A percentile compares a stretch with the other conserved stretches of the same genome.
Evolutionary conservation across 148 eudicot genomes (phyloP).

Genomic region (Camellia granthamiana): DNA sequence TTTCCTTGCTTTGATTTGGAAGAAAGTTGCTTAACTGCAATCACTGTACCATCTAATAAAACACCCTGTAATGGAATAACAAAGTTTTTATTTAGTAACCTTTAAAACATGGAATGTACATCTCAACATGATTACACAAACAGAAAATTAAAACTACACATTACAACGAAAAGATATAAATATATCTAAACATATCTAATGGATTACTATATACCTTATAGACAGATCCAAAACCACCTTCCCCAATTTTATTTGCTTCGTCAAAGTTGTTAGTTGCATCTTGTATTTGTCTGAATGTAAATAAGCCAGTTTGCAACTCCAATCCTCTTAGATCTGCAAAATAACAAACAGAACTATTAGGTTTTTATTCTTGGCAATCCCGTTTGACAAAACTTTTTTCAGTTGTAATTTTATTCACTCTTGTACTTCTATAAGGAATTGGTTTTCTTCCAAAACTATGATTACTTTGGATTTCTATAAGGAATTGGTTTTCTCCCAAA

Average conservation of each 20-base stretch:
- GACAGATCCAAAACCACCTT: constrained; percentile 73
- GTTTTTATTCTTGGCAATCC: no score
- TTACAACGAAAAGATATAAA: background rate
- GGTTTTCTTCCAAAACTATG: no score
- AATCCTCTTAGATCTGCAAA: constrained; percentile 50
- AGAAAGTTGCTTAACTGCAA: constrained; percentile 55
- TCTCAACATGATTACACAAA: background rate
- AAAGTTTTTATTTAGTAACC: background rate
- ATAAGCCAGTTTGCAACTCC: constrained; percentile 56
- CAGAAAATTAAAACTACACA: background rate
- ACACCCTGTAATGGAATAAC: constrained; percentile 29
- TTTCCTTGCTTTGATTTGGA: constrained; percentile 43
- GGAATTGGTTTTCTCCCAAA: no score
- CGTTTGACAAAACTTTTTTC: no score
- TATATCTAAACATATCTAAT: background rate
- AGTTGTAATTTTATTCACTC: no score
- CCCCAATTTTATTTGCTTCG: constrained; percentile 52
- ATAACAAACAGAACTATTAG: background rate
- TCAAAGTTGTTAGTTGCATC: constrained; percentile 64
- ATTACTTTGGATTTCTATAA: no score
- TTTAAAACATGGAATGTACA: background rate
- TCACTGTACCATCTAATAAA: constrained; percentile 35
- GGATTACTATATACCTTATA: constrained; percentile 47
- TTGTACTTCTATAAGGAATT: no score
- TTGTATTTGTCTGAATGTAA: constrained; percentile 57